Conservation (phyloP, 2,329 filamentous ascomycete genomes). For the Neonectria faginata region DNA sequence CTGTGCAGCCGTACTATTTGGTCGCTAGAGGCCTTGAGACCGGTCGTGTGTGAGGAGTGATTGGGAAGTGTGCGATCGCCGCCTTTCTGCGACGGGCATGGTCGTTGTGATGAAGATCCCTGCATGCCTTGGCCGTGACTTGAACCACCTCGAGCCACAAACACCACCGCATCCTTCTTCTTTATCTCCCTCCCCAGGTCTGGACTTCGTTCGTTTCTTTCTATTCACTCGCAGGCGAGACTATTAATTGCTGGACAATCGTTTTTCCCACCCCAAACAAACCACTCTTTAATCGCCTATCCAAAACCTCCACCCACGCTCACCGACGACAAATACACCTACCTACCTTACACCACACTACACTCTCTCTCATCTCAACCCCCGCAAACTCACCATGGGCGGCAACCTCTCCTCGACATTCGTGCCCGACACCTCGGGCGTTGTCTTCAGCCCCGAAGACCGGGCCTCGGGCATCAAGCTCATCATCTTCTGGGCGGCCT, state of each 20-base stretch:
- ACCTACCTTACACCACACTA: not conserved
- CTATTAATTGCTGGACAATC: slow-evolving; percentile 25
- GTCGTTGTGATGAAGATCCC: slow-evolving; percentile 37
- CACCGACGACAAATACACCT: not conserved
- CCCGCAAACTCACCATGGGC: slow-evolving; percentile 50
- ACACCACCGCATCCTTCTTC: slow-evolving; percentile 27
- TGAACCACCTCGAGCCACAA: slow-evolving; percentile 11
- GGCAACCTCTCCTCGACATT: slow-evolving; percentile 55
- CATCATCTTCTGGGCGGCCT: slow-evolving; percentile 50
- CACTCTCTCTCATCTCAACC: not conserved
- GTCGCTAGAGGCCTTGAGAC: slow-evolving; percentile 20
- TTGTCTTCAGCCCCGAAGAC: slow-evolving; percentile 50
- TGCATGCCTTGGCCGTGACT: slow-evolving; percentile 22
- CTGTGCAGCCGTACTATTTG: slow-evolving; percentile 1
- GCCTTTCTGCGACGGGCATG: slow-evolving; percentile 34
- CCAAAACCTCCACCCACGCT: not conserved
- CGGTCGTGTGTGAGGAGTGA: slow-evolving; percentile 28
- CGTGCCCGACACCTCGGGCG: slow-evolving; percentile 53
- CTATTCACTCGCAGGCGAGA: slow-evolving; percentile 45
- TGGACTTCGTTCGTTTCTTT: slow-evolving; percentile 23
- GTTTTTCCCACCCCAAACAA: slow-evolving; percentile 5
- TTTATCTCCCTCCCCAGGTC: slow-evolving; percentile 30
- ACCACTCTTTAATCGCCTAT: not conserved
- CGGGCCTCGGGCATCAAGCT: slow-evolving; percentile 48
- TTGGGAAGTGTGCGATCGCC: slow-evolving; percentile 31